A percentile compares a stretch with the other conserved stretches of the same genome.
Conservation (phyloP, 2,329 filamentous ascomycete species). For the Reticulascus tulasneorum region DNA sequence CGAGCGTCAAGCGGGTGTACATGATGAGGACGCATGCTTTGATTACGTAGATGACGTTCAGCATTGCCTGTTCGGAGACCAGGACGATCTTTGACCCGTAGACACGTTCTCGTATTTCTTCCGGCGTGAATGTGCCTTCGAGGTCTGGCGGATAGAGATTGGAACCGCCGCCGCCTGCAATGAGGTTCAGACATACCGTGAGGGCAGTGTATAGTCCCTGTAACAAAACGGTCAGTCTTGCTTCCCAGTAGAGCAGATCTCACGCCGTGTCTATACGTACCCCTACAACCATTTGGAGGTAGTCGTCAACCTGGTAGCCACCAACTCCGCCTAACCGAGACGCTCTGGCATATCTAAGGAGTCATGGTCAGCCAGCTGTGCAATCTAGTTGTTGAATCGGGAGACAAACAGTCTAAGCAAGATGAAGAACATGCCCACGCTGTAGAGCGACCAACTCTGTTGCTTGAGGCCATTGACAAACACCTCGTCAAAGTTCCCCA, state of each 20-base stretch:
- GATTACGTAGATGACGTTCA: slow-evolving; percentile 22
- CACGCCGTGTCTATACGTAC: too few species aligned
- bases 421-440: slow-evolving; percentile 3
- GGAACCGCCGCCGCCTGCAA: slow-evolving; percentile 8
- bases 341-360: slow-evolving; percentile 5
- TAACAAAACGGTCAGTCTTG: neutral
- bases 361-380: neutral
- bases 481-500: neutral
- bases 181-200: slow-evolving; percentile 2
- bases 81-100: slow-evolving; percentile 40
- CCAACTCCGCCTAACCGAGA: slow-evolving; percentile 1
- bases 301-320: slow-evolving; percentile 6
- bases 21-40: slow-evolving; percentile 42
- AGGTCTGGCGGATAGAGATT: slow-evolving; percentile 36
- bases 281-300: slow-evolving; percentile 9
- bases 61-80: slow-evolving; percentile 37
- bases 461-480: slow-evolving; percentile 2
- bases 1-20: slow-evolving; percentile 36
- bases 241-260: neutral
- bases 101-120: slow-evolving; percentile 35
- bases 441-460: slow-evolving; percentile 6
- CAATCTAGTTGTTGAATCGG: neutral
- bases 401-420: slow-evolving; percentile 3
- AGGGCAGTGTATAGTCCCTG: slow-evolving; percentile 7
- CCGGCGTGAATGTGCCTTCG: slow-evolving; percentile 20